Evolutionary conservation across 1,284 basidiomycete species (phyloP).

Genomic region (Ganoderma boninense): DNA sequence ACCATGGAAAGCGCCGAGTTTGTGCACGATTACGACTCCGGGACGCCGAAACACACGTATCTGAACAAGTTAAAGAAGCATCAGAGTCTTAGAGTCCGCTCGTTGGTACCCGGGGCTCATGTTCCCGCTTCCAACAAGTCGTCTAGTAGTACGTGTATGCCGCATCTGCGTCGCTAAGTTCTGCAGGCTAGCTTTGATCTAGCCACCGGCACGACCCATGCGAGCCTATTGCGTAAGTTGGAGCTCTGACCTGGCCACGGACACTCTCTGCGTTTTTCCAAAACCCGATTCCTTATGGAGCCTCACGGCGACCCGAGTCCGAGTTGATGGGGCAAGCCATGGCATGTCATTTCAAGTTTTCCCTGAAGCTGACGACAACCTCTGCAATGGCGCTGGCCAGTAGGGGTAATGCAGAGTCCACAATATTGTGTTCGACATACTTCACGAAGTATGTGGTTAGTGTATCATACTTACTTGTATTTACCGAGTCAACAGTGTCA

Average conservation of each 20-base stretch:
- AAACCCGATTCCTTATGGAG: neutral
- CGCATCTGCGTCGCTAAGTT: neutral
- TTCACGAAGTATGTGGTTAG: no score
- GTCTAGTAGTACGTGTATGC: neutral
- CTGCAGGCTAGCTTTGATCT: neutral
- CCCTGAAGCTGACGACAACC: no score
- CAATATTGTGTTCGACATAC: no score
- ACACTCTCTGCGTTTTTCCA: neutral
- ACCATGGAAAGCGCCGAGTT: neutral
- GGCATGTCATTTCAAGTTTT: neutral
- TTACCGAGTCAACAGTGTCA: no score
- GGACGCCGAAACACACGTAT: neutral
- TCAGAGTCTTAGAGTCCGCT: neutral
- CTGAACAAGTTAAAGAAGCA: neutral
- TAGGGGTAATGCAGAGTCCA: no score
- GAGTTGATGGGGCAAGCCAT: neutral
- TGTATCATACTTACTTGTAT: no score
- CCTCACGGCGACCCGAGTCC: neutral
- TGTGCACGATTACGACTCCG: neutral
- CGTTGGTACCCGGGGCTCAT: neutral
- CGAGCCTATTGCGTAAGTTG: neutral
- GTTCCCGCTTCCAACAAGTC: no score
- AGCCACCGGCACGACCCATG: neutral
- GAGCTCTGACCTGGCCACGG: neutral
- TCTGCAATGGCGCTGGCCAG: no score